These are phyloP conservation scores for Tieghemiomyces parasiticus DNA, from an alignment of 192 early-diverging fungal species.

Conservation along the genomic window DNA sequence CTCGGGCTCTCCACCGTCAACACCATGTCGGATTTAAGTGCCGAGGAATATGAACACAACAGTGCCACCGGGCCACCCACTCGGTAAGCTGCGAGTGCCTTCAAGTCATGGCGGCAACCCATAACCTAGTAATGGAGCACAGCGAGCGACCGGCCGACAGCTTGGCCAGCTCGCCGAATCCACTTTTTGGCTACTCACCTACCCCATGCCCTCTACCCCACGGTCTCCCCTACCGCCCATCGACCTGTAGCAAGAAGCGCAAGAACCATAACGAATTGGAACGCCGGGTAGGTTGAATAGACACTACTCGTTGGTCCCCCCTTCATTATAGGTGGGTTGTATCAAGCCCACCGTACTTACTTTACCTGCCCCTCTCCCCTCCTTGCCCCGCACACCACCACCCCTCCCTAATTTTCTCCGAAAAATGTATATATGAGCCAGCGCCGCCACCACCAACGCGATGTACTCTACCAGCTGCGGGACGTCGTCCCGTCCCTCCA, in stretches of 20 bases:
- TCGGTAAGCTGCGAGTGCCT: no score
- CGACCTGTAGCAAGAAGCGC: conserved; percentile 30
- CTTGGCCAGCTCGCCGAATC: no score
- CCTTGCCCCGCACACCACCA: background rate
- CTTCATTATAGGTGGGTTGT: background rate
- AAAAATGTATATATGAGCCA: no score
- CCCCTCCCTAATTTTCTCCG: no score
- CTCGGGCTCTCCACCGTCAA: no score
- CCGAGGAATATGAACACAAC: no score
- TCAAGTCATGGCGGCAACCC: no score
- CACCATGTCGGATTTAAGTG: no score
- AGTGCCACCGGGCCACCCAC: no score
- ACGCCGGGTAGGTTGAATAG: conserved; percentile 21
- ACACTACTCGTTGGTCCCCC: background rate
- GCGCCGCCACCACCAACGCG: conserved; percentile 32
- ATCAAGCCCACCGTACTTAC: background rate
- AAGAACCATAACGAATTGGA: conserved; percentile 34
- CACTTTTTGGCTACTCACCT: background rate
- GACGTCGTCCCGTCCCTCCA: conserved; percentile 30
- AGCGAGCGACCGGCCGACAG: no score
- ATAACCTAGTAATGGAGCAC: no score
- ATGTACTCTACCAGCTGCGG: conserved; percentile 30
- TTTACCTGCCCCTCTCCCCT: background rate
- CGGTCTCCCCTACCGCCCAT: no score
- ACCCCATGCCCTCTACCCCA: background rate